Base-by-base conservation (phyloP, 2,329 filamentous ascomycete species). In the Keithomyces neogunnii region DNA sequence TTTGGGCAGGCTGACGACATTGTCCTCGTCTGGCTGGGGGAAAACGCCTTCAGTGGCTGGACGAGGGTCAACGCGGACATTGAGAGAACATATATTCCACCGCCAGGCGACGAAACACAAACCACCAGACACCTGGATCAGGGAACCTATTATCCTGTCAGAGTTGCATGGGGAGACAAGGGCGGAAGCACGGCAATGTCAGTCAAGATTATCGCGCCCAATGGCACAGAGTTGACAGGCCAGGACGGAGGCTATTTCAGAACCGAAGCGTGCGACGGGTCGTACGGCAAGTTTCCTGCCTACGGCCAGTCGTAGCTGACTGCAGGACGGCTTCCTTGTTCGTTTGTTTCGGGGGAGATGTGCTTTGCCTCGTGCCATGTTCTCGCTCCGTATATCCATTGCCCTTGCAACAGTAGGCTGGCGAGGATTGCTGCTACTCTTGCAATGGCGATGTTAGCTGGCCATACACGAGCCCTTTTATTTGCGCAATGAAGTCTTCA, bases 1-100 rank as follows among this genome's bases (percentile, higher is more conserved):
- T 54, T 54, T 26, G 52, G 52, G n/a, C 52, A 54, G 38, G 52
- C 52, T 26, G 52, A 54, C 45, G 52, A 54, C 26, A 54, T 54
- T 42, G 50, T 50, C 33, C 43, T 54, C 6, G 50, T 52, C 13
- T 54, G 52, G 52, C 35, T 54, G 36, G 52, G 52, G 26, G 11
- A 52, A 11, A 52, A 52, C 44, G 52, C 52, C 3, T 54, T 48
- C 39, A 49, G 32, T 36, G 52, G 52, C 38, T 54, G 52, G 52
- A 54, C 44, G 7, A 35, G 52, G n/a, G 52, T 47, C n/a, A 54
- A 54, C 10, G 52, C 52, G 13, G 52, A 54, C 11, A 54, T 51
- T 40, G 52, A 51, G 44, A 44, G 52, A 26, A 52, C 52, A 5
- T 54, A 54, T 38, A 54, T 54, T n/a, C 52, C 52, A n/a, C 52